Percentiles rank a stretch among this genome's conserved stretches.
phyloP scores from a whole-genome alignment of 1,139 yeast genomes.

The Protomyces lactucae-debilis region DNA sequence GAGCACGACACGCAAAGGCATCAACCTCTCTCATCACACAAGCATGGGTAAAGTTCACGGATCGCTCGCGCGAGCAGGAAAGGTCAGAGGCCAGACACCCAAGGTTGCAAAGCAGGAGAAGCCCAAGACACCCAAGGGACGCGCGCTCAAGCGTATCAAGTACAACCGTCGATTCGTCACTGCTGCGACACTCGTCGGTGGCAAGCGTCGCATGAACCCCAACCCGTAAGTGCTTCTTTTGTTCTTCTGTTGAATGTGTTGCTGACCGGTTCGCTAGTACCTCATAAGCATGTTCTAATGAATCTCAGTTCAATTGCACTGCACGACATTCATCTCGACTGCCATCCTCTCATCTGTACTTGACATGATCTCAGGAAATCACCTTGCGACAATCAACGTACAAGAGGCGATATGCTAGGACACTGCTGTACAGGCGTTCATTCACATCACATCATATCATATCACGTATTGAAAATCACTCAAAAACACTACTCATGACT shows the following conservation, averaged over 20 bases:
- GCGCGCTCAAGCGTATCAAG: constrained; percentile 96
- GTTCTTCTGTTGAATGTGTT: neutral
- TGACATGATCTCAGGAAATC: no score
- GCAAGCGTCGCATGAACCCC: constrained; percentile 61
- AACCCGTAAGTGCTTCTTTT: neutral
- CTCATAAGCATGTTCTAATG: neutral
- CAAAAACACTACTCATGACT: no score
- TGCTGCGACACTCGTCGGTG: constrained; percentile 87
- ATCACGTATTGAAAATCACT: no score
- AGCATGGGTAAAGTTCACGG: constrained; percentile 76
- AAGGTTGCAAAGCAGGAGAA: constrained; percentile 84
- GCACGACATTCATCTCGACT: no score
- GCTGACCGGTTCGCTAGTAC: neutral
- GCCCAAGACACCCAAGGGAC: constrained; percentile 72
- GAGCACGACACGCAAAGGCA: no score
- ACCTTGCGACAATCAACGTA: no score
- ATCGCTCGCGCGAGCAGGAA: constrained; percentile 99
- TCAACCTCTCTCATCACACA: neutral
- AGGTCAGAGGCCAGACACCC: constrained; percentile 98
- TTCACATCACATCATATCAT: no score
- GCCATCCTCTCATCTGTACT: no score
- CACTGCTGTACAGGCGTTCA: no score
- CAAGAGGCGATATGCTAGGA: no score
- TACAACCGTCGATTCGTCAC: constrained; percentile 99
- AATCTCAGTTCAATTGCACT: neutral